phyloP scores from a whole-genome alignment of 768 basidiomycete genomes.

The Russula olivacea region DNA sequence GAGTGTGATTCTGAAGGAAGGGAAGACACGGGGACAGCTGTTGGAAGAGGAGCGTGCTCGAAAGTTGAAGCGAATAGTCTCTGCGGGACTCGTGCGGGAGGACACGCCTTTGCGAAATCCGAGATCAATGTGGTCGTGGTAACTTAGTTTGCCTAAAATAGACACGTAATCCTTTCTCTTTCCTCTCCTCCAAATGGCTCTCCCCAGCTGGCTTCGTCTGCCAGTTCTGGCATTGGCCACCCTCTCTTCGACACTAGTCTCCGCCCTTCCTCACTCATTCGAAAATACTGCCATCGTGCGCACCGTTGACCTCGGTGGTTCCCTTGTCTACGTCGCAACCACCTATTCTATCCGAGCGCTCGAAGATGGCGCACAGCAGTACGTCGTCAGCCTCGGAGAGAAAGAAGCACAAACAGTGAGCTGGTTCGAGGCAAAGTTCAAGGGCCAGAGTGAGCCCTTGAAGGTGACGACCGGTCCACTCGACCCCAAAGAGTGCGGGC shows the following conservation, averaged over 20 bases:
- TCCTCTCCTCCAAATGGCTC: conserved; percentile 29
- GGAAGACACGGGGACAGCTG: conserved; percentile 67
- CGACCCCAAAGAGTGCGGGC: conserved; percentile 48
- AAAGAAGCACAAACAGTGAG: conserved; percentile 62
- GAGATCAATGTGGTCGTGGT: conserved; percentile 74
- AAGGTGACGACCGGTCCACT: conserved; percentile 44
- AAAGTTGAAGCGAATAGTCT: conserved; percentile 71
- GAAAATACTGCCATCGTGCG: conserved; percentile 89
- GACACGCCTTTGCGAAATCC: conserved; percentile 74
- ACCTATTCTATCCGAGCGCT: conserved; percentile 79
- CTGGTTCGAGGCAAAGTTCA: conserved; percentile 76
- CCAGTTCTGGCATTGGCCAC: conserved; percentile 42
- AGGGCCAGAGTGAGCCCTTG: conserved; percentile 57
- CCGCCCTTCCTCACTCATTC: conserved; percentile 49
- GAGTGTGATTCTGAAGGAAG: conserved; percentile 72
- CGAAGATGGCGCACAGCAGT: conserved; percentile 51
- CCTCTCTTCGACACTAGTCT: conserved; percentile 37
- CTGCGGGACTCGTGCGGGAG: conserved; percentile 73
- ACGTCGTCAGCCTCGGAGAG: conserved; percentile 60
- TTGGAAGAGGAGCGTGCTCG: conserved; percentile 56
- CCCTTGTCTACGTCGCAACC: conserved; percentile 82
- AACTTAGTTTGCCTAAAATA: conserved; percentile 27
- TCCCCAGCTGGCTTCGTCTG: conserved; percentile 42
- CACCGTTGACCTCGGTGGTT: conserved; percentile 83
- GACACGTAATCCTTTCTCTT: background rate